phyloP scores from a whole-genome alignment of 352 stramenopile genomes.

The Globisporangium irregulare region DNA sequence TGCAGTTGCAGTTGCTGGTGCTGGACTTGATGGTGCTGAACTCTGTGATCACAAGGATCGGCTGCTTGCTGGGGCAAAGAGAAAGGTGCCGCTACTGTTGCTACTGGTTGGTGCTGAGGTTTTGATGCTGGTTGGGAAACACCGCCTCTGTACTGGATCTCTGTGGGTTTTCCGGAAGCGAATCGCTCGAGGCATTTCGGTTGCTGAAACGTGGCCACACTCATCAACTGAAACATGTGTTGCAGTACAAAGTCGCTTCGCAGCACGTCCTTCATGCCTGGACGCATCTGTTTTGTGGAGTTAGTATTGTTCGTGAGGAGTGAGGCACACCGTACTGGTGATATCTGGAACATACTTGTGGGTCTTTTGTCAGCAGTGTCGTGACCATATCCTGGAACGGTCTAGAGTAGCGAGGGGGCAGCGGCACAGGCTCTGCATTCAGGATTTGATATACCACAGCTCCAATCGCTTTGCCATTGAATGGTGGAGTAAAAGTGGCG shows the following conservation, averaged over 20 bases:
- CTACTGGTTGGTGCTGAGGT: neutral
- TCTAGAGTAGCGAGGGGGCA: constrained; percentile 31
- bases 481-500: constrained; percentile 50
- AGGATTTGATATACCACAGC: constrained; percentile 61
- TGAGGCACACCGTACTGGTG: neutral
- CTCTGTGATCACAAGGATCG: neutral
- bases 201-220: constrained; percentile 30
- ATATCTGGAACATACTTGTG: constrained; percentile 3
- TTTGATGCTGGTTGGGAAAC: neutral
- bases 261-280: constrained; percentile 23
- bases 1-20: neutral
- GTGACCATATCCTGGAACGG: constrained; percentile 27
- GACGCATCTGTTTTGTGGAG: constrained; percentile 20
- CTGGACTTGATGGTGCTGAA: neutral
- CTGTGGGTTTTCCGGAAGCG: neutral
- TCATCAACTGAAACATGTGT: constrained; percentile 30
- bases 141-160: neutral
- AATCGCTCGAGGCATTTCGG: constrained; percentile 24
- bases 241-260: constrained; percentile 24
- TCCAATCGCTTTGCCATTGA: constrained; percentile 52
- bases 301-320: neutral
- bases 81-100: neutral
- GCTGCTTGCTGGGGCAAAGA: neutral
- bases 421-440: constrained; percentile 22
- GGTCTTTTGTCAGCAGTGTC: constrained; percentile 45